Conservation (phyloP, 768 basidiomycete genomes). For the Rhizopogon roseolus region DNA sequence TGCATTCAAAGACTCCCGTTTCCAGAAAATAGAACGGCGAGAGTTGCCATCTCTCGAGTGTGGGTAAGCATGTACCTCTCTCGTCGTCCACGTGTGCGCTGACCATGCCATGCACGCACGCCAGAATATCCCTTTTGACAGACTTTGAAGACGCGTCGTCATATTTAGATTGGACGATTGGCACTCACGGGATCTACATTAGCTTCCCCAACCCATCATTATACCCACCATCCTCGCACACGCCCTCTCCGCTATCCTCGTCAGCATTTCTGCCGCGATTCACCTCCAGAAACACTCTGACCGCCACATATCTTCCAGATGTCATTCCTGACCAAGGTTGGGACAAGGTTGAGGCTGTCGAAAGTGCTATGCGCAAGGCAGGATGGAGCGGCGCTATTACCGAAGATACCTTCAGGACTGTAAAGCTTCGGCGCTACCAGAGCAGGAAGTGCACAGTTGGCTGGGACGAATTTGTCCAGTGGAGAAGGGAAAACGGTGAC, state of each 20-base stretch:
- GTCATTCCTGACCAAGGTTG: constrained; percentile 93
- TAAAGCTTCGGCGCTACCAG: constrained; percentile 80
- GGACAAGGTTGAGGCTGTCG: constrained; percentile 84
- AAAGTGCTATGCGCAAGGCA: constrained; percentile 90
- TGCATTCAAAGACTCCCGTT: constrained; percentile 85
- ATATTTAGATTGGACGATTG: constrained; percentile 92
- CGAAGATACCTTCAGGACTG: constrained; percentile 72
- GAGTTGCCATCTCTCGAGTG: constrained; percentile 85
- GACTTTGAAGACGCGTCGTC: constrained; percentile 82
- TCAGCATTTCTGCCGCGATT: constrained; percentile 52
- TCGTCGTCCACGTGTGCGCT: background rate
- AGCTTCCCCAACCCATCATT: constrained; percentile 77
- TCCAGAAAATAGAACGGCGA: constrained; percentile 68
- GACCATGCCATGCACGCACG: background rate
- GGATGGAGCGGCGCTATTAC: constrained; percentile 83
- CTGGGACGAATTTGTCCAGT: constrained; percentile 75
- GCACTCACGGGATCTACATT: constrained; percentile 89
- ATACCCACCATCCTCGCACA: constrained; percentile 51
- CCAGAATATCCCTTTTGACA: constrained; percentile 87
- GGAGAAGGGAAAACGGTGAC: constrained; percentile 55
- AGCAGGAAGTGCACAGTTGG: constrained; percentile 60
- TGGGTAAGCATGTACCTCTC: constrained; percentile 50
- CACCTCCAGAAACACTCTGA: constrained; percentile 56
- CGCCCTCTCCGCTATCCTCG: constrained; percentile 71
- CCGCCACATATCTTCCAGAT: constrained; percentile 91